Evolutionary conservation across 2,329 filamentous ascomycete genomes (phyloP).

Genomic region (Sclerotinia minor): DNA sequence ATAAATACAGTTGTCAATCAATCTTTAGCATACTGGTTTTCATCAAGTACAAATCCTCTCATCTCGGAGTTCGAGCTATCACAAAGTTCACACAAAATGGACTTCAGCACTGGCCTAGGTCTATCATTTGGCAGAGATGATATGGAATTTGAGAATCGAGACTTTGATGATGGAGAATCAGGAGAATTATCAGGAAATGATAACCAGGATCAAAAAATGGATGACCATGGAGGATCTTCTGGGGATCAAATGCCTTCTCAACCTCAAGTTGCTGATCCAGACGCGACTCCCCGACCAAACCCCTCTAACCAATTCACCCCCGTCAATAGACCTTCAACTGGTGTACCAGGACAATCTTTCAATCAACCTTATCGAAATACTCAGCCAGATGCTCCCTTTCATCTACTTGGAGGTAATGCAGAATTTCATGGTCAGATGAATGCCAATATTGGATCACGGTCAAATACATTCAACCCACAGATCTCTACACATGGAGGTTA

Average conservation of each 20-base stretch:
- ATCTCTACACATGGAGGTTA: neutral
- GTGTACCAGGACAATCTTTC: neutral
- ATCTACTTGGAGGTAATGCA: neutral
- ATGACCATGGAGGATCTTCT: neutral
- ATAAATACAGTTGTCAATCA: no score
- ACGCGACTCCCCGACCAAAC: slow-evolving; percentile 6
- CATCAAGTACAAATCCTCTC: neutral
- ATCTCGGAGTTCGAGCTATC: neutral
- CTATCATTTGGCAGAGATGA: slow-evolving; percentile 1
- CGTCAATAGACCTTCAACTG: neutral
- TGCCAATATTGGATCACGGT: neutral
- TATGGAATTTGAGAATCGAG: neutral
- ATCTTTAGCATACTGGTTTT: neutral
- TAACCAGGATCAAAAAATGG: neutral
- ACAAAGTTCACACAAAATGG: neutral
- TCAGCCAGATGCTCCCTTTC: neutral
- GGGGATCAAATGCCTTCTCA: neutral
- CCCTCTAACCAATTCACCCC: neutral
- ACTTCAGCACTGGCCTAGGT: slow-evolving; percentile 10
- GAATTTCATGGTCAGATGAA: neutral
- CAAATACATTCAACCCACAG: neutral
- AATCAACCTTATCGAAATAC: neutral
- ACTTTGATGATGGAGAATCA: neutral
- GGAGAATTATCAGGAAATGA: neutral
- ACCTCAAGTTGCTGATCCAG: neutral